phyloP scores from a whole-genome alignment of 2,329 filamentous ascomycete genomes.

The Trichoderma afroharzianum region DNA sequence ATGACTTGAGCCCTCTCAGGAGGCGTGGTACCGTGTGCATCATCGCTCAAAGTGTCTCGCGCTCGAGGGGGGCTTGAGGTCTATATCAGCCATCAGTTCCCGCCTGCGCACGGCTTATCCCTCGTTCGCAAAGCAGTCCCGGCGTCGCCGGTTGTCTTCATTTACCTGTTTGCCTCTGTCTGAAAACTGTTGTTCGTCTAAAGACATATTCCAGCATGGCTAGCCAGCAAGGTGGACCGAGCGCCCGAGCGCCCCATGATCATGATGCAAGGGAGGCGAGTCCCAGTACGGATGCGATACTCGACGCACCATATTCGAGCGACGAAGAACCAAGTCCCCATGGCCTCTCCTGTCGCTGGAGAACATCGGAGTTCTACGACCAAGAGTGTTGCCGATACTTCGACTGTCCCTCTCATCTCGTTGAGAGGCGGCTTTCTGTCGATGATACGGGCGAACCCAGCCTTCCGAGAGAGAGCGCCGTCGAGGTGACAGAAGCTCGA shows the following conservation, averaged over 20 bases:
- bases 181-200: background rate
- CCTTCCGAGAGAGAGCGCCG: conserved; percentile 11
- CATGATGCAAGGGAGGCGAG: conserved; percentile 13
- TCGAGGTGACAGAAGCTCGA: background rate
- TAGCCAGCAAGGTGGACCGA: conserved; percentile 28
- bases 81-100: conserved; percentile 3
- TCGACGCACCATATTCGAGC: conserved; percentile 39
- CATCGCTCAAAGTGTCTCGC: conserved; percentile 15
- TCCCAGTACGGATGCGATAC: conserved; percentile 24
- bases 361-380: conserved; percentile 36
- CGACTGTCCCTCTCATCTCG: conserved; percentile 46
- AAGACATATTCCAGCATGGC: conserved; percentile 28
- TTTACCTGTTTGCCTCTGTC: background rate
- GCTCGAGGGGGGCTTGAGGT: conserved; percentile 4
- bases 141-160: background rate
- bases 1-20: conserved; percentile 18
- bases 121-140: background rate
- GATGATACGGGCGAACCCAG: conserved; percentile 23
- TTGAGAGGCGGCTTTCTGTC: conserved; percentile 37
- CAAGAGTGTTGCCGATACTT: conserved; percentile 46
- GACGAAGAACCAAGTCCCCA: conserved; percentile 28
- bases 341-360: conserved; percentile 35
- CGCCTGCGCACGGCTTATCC: background rate
- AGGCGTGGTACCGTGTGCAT: conserved; percentile 12
- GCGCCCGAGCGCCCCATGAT: conserved; percentile 19